Base-by-base conservation (phyloP, 371 early-diverging fungal genomes). In the Batrachochytrium dendrobatidis region DNA sequence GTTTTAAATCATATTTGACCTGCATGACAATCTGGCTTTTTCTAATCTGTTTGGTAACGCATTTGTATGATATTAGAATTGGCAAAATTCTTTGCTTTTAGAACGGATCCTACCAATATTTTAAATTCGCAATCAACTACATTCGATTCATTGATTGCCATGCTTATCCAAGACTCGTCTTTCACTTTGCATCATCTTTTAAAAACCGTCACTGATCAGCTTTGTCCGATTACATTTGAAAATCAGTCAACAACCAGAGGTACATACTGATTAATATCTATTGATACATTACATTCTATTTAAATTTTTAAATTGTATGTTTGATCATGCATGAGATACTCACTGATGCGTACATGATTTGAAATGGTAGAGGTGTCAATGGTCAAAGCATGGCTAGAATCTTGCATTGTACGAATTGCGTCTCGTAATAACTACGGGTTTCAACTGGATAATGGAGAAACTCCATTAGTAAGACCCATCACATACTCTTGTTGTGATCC, bases 191-290 rank as follows among this genome's bases (percentile, higher is more conserved):
- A 48, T 7, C 6, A 22, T 22, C 49, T 48, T 18, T 22, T 48
- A 7, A 8, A 7, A 22, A 25, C 24, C 6, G 49, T 48, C 12
- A 29, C 49, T 7, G 8, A 8, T 29, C 8, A 6, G 8, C 49
- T 48, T 18, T 48, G 49, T 48, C 49, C 49, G 49, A 6, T 29
- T 18, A 29, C 49, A 12, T 48, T 48, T 48, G 49, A 48, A 12
- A 8, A 12, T n/a, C n/a, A n/a, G n/a, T n/a, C n/a, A n/a, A 39
- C 20, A 15, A 39, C 39, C 39, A 39, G 20, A 15, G 39, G 39
- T 20, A 39, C 39, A 39, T 39, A 15, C 15, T 17, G 39, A 20
- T 39, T 39, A 20, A 15, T 20, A 39, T 39, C 39, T 20, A 39
- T 39, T 20, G 17, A 39, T 39, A 20, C 39, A 39, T 39, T 39